phyloP scores from a whole-genome alignment of 768 basidiomycete species.

The Obba rivulosa region DNA sequence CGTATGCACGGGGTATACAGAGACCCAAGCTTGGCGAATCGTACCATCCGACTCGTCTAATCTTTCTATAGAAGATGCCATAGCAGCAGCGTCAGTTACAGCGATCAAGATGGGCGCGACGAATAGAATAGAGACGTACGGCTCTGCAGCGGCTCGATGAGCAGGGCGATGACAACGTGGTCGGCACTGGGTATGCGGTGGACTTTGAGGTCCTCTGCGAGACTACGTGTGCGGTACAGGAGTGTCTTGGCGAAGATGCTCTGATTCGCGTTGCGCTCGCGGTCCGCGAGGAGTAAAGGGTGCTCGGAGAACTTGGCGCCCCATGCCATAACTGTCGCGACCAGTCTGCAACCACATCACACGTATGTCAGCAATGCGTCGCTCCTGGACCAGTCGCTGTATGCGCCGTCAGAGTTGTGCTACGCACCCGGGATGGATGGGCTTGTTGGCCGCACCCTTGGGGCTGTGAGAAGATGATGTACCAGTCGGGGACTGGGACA shows the following conservation, averaged over 20 bases:
- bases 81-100: conserved; percentile 2
- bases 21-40: conserved; percentile 7
- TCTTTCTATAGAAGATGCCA: conserved; percentile 45
- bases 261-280: conserved; percentile 56
- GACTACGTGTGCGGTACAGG: conserved; percentile 76
- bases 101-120: not conserved
- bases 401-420: not conserved
- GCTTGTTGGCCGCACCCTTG: conserved; percentile 11
- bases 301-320: conserved; percentile 94
- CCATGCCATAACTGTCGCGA: conserved; percentile 87
- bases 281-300: conserved; percentile 73
- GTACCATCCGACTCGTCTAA: conserved; percentile 67
- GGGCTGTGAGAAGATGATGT: conserved; percentile 11
- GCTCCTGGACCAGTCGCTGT: conserved; percentile 1
- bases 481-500: conserved; percentile 8
- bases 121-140: conserved; percentile 38
- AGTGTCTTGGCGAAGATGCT: conserved; percentile 75
- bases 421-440: conserved; percentile 24
- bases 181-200: conserved; percentile 75
- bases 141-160: conserved; percentile 82
- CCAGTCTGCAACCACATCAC: conserved; percentile 30
- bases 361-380: not conserved
- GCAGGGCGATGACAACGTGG: conserved; percentile 74
- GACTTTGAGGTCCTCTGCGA: conserved; percentile 83
- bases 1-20: not conserved